Conservation (phyloP, 2,329 filamentous ascomycete genomes). For the Cephalotrichum gorgonifer region DNA sequence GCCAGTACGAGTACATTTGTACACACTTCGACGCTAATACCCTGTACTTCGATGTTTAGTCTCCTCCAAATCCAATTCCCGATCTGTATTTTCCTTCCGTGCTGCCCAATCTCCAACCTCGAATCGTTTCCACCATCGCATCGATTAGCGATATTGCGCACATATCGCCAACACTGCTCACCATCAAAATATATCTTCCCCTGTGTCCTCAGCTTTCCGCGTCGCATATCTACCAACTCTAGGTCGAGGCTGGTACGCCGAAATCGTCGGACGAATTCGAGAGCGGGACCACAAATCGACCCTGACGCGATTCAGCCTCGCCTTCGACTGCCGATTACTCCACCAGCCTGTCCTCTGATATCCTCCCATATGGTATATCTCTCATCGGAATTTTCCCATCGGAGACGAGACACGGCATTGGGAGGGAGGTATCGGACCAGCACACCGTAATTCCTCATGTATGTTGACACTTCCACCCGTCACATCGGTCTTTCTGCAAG, state of each 20-base stretch:
- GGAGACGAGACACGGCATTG: conserved; percentile 1
- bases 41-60: background rate
- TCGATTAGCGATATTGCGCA: background rate
- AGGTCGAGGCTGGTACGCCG: background rate
- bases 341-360: background rate
- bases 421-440: background rate
- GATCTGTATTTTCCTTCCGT: conserved; percentile 3
- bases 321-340: background rate
- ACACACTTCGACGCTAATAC: background rate
- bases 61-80: background rate
- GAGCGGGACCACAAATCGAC: background rate
- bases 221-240: background rate
- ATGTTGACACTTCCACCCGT: background rate
- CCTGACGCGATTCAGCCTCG: background rate
- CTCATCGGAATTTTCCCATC: background rate
- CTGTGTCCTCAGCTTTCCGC: background rate
- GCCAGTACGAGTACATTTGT: too few species aligned
- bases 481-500: too few species aligned
- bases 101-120: conserved; percentile 4
- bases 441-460: conserved; percentile 4
- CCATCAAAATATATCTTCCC: background rate
- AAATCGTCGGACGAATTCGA: background rate
- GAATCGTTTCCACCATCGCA: background rate
- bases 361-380: background rate
- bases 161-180: background rate